Evolutionary conservation across 176 grass and related monocot genomes (phyloP).

Genomic region (Oryza nivara): DNA sequence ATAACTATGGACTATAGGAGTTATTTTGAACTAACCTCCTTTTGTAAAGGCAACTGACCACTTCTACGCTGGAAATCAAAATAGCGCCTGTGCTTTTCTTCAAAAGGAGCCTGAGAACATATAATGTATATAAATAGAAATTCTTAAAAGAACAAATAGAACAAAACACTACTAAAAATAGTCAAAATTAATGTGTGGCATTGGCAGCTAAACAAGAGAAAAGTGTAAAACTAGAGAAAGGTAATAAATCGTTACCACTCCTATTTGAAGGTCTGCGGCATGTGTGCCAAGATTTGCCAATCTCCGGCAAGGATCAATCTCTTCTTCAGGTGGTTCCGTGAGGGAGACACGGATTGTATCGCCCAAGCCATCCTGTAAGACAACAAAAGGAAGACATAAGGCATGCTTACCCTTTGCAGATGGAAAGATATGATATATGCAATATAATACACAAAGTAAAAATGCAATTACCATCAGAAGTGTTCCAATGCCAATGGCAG

Average conservation of each 20-base stretch:
- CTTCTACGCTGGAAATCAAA: constrained; percentile 96
- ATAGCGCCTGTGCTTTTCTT: constrained; percentile 93
- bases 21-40: constrained; percentile 65
- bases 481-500: constrained; percentile 99
- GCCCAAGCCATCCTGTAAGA: constrained; percentile 88
- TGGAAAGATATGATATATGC: background rate
- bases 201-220: background rate
- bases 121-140: constrained; percentile 29
- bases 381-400: constrained; percentile 35
- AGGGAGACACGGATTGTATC: constrained; percentile 97
- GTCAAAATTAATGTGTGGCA: constrained; percentile 23
- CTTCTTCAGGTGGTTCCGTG: constrained; percentile 91
- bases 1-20: background rate
- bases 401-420: background rate
- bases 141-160: constrained; percentile 12
- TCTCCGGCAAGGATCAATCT: constrained; percentile 91
- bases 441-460: constrained; percentile 31
- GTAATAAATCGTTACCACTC: constrained; percentile 60
- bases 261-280: constrained; percentile 74
- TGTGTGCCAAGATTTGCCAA: constrained; percentile 84
- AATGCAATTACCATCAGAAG: constrained; percentile 77
- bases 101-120: constrained; percentile 67
- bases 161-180: constrained; percentile 19
- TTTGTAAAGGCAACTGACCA: constrained; percentile 94
- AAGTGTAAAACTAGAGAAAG: constrained; percentile 20